A percentile compares a stretch with the other conserved stretches of the same genome.
phyloP scores from a whole-genome alignment of 495 filamentous ascomycete species.

The Astrothelium macrocarpum region DNA sequence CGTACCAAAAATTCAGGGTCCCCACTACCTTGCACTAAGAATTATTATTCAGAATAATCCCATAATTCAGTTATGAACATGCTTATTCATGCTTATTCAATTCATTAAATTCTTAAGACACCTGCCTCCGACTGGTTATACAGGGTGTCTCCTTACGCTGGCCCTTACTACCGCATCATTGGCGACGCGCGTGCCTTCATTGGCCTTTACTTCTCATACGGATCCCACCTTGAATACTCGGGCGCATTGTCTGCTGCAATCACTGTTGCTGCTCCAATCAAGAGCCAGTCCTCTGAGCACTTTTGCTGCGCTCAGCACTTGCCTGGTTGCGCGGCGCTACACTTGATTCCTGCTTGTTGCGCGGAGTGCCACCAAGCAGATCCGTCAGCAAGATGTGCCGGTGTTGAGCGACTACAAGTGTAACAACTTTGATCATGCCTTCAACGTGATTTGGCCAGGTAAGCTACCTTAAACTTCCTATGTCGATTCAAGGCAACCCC shows the following conservation, averaged over 20 bases:
- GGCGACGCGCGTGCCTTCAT: neutral
- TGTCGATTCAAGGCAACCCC: neutral
- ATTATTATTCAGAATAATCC: too few species aligned
- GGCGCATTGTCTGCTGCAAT: neutral
- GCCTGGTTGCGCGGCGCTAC: slow-evolving; percentile 39
- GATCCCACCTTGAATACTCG: neutral
- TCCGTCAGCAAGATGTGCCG: slow-evolving; percentile 29
- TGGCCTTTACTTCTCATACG: neutral
- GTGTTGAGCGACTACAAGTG: slow-evolving; percentile 32
- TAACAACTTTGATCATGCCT: slow-evolving; percentile 39
- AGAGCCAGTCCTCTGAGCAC: neutral
- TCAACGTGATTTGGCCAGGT: slow-evolving; percentile 37
- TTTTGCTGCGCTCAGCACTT: slow-evolving; percentile 34
- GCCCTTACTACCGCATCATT: neutral
- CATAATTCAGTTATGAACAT: too few species aligned
- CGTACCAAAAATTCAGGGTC: too few species aligned
- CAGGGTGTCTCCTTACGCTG: neutral
- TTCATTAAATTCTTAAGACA: too few species aligned
- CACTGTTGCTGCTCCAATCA: neutral
- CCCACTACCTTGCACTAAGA: too few species aligned
- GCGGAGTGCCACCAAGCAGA: slow-evolving; percentile 38
- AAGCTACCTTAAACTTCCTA: slow-evolving; percentile 10
- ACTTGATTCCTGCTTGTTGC: slow-evolving; percentile 44
- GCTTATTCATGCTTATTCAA: too few species aligned
- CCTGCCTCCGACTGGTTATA: slow-evolving; percentile 2